Conservation (phyloP, 164 flowering plant genomes). For the Chimonanthus praecox region DNA sequence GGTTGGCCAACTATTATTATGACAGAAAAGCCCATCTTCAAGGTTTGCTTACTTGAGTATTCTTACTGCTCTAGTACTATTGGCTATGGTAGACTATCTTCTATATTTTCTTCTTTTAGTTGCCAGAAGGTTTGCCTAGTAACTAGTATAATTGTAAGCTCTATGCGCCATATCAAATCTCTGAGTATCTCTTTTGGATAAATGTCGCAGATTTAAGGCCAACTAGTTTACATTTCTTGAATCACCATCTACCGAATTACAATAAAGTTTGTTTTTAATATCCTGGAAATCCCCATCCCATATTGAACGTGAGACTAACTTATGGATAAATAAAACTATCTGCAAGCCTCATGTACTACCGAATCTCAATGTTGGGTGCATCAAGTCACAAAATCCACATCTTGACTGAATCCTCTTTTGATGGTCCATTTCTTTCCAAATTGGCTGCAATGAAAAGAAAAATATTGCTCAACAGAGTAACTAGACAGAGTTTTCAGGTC, state of each 20-base stretch:
- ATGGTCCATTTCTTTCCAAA: background rate
- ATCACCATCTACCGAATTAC: background rate
- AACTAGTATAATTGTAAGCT: background rate
- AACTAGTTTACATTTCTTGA: background rate
- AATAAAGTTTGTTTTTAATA: background rate
- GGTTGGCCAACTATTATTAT: conserved; percentile 32
- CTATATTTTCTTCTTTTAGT: conserved; percentile 1
- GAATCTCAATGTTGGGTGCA: too few species aligned
- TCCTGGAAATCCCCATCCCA: background rate
- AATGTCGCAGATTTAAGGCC: background rate
- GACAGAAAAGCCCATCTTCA: conserved; percentile 23
- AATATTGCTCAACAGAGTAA: background rate
- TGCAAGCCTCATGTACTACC: too few species aligned
- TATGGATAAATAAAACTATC: background rate
- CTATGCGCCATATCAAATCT: background rate
- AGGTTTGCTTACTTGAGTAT: conserved; percentile 17
- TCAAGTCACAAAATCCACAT: too few species aligned
- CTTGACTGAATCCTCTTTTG: background rate
- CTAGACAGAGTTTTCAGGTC: background rate
- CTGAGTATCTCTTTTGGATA: background rate
- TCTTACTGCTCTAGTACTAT: background rate
- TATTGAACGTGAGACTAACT: too few species aligned
- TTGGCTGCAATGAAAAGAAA: background rate
- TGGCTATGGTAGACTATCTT: background rate
- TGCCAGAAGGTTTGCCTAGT: background rate